Percentiles rank a stretch among this genome's conserved stretches.
These are phyloP conservation scores for Pseudogymnoascus destructans DNA, from an alignment of 2,329 filamentous ascomycete species.

Conservation along the genomic window DNA sequence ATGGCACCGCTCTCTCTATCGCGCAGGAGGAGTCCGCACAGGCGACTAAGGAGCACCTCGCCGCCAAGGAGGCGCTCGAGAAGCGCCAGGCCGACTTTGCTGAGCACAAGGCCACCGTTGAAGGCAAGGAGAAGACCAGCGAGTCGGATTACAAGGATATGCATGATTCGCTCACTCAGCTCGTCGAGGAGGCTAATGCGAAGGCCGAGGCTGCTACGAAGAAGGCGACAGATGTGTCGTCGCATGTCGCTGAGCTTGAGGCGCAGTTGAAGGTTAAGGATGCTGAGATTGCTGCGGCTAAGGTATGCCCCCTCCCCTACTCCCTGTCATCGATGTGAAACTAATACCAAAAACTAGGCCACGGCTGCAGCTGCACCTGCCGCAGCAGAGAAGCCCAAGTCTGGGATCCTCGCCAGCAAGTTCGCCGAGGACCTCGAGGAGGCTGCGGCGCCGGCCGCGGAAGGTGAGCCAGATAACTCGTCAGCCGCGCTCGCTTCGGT, in stretches of 20 bases:
- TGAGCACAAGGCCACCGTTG: slow-evolving; percentile 37
- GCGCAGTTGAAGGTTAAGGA: slow-evolving; percentile 37
- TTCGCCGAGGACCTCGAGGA: slow-evolving; percentile 34
- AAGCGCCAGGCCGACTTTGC: slow-evolving; percentile 41
- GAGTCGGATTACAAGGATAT: slow-evolving; percentile 49
- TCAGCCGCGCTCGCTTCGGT: slow-evolving; percentile 55
- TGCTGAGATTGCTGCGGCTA: slow-evolving; percentile 48
- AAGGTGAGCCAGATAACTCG: slow-evolving; percentile 48
- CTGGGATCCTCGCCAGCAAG: slow-evolving; percentile 30
- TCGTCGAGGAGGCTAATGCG: slow-evolving; percentile 42
- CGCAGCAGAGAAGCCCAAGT: slow-evolving; percentile 11
- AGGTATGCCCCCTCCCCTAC: slow-evolving; percentile 29
- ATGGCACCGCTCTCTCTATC: slow-evolving; percentile 31
- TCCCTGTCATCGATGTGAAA: not conserved
- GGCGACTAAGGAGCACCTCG: slow-evolving; percentile 29
- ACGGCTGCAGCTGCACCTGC: slow-evolving; percentile 9
- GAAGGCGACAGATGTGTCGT: slow-evolving; percentile 10
- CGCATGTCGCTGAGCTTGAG: slow-evolving; percentile 13
- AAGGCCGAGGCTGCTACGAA: slow-evolving; percentile 25
- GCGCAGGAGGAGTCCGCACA: slow-evolving; percentile 26
- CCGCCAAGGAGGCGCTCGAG: slow-evolving; percentile 26
- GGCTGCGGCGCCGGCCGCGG: slow-evolving; percentile 35
- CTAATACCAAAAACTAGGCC: slow-evolving; percentile 8
- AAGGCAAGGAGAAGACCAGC: slow-evolving; percentile 40
- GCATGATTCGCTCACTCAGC: slow-evolving; percentile 46